Base-by-base conservation (phyloP, 78 protist genomes). In the Speleostelium caveatum region DNA sequence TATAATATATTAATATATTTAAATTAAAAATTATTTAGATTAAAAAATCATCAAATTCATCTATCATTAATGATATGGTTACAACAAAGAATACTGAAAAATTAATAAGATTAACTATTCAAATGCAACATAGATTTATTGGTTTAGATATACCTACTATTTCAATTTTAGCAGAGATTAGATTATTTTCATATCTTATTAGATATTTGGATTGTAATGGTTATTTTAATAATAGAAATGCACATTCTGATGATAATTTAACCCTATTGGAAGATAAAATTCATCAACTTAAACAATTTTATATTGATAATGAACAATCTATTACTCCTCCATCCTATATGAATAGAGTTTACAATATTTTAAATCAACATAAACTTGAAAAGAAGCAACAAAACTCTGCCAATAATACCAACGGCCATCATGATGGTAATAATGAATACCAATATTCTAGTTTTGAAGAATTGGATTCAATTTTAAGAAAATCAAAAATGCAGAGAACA, bases 71-170 rank as follows among this genome's bases (percentile, higher is more conserved):
- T n/a, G n/a, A n/a, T n/a, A n/a, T n/a, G n/a, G n/a, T n/a, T n/a
- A n/a, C n/a, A n/a, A n/a, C n/a, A n/a, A n/a, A n/a, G n/a, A 26
- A n/a, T 39, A 63, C 26, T 12, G 17, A 55, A 28, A 51, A 51
- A 59, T n/a, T 58, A 32, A 30, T 58, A 33, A 49, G 35, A 16
- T 19, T 56, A 16, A n/a, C 62, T n/a, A 55, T 39, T 45, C 58
- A 69, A 42, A 71, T 75, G 86, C 39, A 62, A 41, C 39, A 55
- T 42, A 62, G 32, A 21, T 83, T 83, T 21, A 83, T 83, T 59
- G 91, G 91, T 21, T 33, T 83, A 17, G 91, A 83, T 19, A 49
- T 28, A 17, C n/a, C 22, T 45, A 68, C 61, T 14, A 39, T 51
- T 21, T 56, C 75, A 22, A 45, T 60, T 19, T 28, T 83, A 21